phyloP scores from a whole-genome alignment of 208 protist species.

The Trypanosomatidae sp. region DNA sequence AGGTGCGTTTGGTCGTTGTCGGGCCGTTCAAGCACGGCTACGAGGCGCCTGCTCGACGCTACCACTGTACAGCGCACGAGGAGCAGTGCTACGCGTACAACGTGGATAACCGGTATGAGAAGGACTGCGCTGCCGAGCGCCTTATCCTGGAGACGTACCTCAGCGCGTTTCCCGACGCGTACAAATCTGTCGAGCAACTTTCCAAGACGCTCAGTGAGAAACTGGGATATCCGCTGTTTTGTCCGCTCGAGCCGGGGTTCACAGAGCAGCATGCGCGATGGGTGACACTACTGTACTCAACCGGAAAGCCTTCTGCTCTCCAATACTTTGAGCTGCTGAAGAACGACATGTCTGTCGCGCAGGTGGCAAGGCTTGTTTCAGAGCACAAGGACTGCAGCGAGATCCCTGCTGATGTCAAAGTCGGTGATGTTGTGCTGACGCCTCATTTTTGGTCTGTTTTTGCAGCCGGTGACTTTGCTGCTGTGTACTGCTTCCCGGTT shows the following conservation, averaged over 20 bases:
- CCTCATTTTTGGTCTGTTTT: slow-evolving; percentile 71
- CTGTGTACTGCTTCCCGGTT: slow-evolving; percentile 61
- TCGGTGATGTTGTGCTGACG: slow-evolving; percentile 40
- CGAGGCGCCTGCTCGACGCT: slow-evolving; percentile 33
- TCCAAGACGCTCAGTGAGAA: slow-evolving; percentile 57
- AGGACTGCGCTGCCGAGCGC: slow-evolving; percentile 87
- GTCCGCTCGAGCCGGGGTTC: slow-evolving; percentile 61
- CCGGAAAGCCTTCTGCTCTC: slow-evolving; percentile 26
- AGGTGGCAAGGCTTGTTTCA: slow-evolving; percentile 41
- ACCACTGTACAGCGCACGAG: slow-evolving; percentile 89
- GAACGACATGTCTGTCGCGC: slow-evolving; percentile 39
- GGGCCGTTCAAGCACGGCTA: slow-evolving; percentile 48
- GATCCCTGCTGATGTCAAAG: slow-evolving; percentile 36
- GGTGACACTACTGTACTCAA: slow-evolving; percentile 67
- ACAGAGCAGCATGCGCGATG: slow-evolving; percentile 71
- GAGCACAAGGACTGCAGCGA: slow-evolving; percentile 35
- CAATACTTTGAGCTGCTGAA: slow-evolving; percentile 44
- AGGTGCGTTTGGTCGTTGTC: slow-evolving; percentile 89
- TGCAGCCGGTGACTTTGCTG: slow-evolving; percentile 46
- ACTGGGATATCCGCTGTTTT: slow-evolving; percentile 64
- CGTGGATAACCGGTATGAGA: slow-evolving; percentile 71
- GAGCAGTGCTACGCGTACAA: slow-evolving; percentile 96
- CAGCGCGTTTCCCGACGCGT: slow-evolving; percentile 26
- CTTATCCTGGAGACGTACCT: slow-evolving; percentile 73
- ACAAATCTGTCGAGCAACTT: slow-evolving; percentile 28